These are phyloP conservation scores for Pseudonectria foliicola DNA, from an alignment of 2,329 filamentous ascomycete genomes.

Conservation along the genomic window DNA sequence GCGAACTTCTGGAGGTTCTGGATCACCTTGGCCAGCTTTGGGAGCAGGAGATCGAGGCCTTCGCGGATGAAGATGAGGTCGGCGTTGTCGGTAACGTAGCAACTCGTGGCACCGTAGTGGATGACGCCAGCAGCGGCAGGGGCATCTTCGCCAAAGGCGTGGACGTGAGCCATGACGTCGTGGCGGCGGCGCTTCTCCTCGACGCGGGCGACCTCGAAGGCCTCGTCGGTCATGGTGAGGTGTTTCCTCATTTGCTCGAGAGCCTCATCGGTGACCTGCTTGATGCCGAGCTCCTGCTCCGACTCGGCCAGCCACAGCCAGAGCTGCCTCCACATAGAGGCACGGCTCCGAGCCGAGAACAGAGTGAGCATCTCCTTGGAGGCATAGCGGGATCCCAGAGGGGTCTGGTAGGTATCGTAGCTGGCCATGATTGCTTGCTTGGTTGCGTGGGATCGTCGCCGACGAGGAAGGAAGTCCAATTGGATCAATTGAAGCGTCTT, in stretches of 20 bases:
- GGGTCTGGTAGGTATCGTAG: constrained; percentile 10
- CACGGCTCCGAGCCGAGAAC: constrained; percentile 6
- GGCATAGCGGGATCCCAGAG: constrained; percentile 5
- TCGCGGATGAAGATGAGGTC: constrained; percentile 12
- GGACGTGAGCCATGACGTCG: constrained; percentile 9
- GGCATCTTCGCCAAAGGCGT: constrained; percentile 9
- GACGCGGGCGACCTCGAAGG: constrained; percentile 12
- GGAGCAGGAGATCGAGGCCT: constrained; percentile 8
- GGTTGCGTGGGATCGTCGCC: no score
- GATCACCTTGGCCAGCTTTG: constrained; percentile 12
- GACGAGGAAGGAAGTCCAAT: no score
- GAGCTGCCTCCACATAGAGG: constrained; percentile 13
- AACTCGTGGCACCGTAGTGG: constrained; percentile 6
- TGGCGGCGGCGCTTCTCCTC: constrained; percentile 12
- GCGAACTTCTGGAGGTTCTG: constrained; percentile 9
- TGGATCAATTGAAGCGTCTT: no score
- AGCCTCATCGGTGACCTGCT: constrained; percentile 10
- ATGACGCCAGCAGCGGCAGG: constrained; percentile 11
- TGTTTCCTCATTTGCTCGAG: constrained; percentile 12
- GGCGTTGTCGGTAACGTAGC: constrained; percentile 12
- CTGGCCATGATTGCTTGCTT: neutral
- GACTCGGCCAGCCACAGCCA: constrained; percentile 11
- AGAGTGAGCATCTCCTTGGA: constrained; percentile 9
- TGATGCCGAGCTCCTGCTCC: constrained; percentile 13
- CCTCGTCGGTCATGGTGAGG: constrained; percentile 7